These are phyloP conservation scores for Cordyceps militaris DNA, from an alignment of 2,329 filamentous ascomycete species.

Conservation along the genomic window DNA sequence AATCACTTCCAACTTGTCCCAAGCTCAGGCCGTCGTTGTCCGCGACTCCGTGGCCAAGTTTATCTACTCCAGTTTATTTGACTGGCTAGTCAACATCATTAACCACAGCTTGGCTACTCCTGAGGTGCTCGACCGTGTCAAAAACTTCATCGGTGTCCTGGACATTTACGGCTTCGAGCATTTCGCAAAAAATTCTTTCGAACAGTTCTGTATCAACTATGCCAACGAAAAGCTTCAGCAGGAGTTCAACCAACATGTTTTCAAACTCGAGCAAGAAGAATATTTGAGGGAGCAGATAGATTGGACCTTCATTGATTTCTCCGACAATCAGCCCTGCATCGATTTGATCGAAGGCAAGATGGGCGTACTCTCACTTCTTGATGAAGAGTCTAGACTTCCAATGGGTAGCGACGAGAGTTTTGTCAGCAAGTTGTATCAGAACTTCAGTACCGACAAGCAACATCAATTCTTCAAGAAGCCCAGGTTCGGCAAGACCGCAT, in stretches of 20 bases:
- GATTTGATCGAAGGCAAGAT: constrained; percentile 96
- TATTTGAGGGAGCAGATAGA: constrained; percentile 95
- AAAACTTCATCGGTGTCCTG: constrained; percentile 91
- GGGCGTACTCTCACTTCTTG: constrained; percentile 82
- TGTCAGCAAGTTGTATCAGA: constrained; percentile 90
- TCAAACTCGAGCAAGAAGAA: constrained; percentile 98
- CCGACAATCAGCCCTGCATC: constrained; percentile 98
- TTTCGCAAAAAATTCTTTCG: constrained; percentile 98
- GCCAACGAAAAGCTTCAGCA: constrained; percentile 99
- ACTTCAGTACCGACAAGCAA: constrained; percentile 75
- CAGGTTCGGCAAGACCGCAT: constrained; percentile 91
- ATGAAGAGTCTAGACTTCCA: constrained; percentile 91
- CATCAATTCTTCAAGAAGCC: constrained; percentile 98
- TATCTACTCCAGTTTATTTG: constrained; percentile 96
- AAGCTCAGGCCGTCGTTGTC: constrained; percentile 89
- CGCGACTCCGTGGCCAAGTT: constrained; percentile 97
- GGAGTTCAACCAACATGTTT: constrained; percentile 98
- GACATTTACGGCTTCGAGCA: constrained; percentile 99
- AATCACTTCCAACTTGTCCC: constrained; percentile 90
- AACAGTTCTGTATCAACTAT: constrained; percentile 99
- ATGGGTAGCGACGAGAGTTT: constrained; percentile 98
- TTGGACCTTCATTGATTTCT: constrained; percentile 99
- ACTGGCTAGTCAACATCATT: constrained; percentile 98
- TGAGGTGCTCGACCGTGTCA: constrained; percentile 72
- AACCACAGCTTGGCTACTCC: constrained; percentile 86